Evolutionary conservation across 768 basidiomycete species (phyloP), one percentile per base, ranked within the genome.

Genomic region (Hericium rajendrae): DNA sequence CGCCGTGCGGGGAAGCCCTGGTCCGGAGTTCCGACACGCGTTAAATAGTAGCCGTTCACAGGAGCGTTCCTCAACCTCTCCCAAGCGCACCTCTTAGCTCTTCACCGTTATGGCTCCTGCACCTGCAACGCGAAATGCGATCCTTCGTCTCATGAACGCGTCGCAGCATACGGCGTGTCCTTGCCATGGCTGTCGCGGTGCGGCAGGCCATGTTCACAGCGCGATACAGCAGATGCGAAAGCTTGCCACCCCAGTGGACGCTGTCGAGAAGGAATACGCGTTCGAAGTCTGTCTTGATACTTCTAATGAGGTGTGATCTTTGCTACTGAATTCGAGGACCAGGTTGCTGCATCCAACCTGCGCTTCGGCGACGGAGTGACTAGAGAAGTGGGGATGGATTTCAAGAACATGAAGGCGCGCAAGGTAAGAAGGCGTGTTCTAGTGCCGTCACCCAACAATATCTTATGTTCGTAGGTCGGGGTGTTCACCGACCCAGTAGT

Each of bases 401-500:
- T 94, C 64, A 88, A 88, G 78, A 94, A 94, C 73, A 87, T 91
- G 88, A 88, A 85, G 57, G 91, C 93, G 6, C 80, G 82, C 64
- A 92, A 91, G 79, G 91, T 87, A 62, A n/a, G 67, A 50, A 12
- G 6, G n/a, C n/a, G 20, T 48, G 43, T 37, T 9, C 51, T 24
- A 16, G 51, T 46, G 22, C 18, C 8, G n/a, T 46, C 15, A 46
- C 43, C n/a, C 12, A 4, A 20, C 43, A 5, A n/a, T 18, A 18
- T 18, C 16, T 15, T 18, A 46, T 46, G 6, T 46, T n/a, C 26
- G 4, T 66, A 97, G 86, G 90, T 98, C 61, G 95, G 82, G 16
- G 89, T 98, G 20, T 95, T 94, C 69, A 97, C 95, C 4, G 95
- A 98, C 66, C 82, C 85, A 12, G 89, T 86, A 56, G 79, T 98